Base-by-base conservation (phyloP, 2,329 filamentous ascomycete species). In the Myriangium duriaei region DNA sequence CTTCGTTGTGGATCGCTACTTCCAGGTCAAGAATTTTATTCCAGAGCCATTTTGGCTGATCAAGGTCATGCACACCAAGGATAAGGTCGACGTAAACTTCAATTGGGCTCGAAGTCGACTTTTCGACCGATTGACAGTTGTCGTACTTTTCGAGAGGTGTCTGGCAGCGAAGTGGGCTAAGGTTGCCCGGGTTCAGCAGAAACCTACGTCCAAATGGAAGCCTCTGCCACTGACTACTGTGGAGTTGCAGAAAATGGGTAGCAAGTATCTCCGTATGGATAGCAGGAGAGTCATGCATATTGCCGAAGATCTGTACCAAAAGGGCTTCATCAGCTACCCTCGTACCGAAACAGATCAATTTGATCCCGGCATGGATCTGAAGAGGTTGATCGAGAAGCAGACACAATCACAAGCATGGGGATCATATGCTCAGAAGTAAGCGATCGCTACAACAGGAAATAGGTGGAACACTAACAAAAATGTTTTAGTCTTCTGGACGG, bases 311-410 rank as follows among this genome's bases (percentile, higher is more conserved):
- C 72, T 98, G 2, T 98, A 98, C 64, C 87, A 86, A 33, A 86
- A 81, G 57, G 91, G 91, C 0, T 96, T 87, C 61, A 94, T 98
- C 60, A 95, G 87, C 58, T 98, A 98, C 59, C 91, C 91, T 1
- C 78, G 91, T 59, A 98, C 91, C 0, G 91, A 98, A 59, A 98
- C 91, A 0, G 91, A 98, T 57, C 81, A 88, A 19, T 98, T 96
- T 53, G 87, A 95, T 52, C 76, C 75, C 50, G 88, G 73, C 4
- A 95, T 96, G 65, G 79, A 96, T 54, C 68, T 98, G 13, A 75
- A 73, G 45, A 72, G 70, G 14, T 65, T 98, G 6, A 72, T 95
- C 12, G 75, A 83, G 50, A 95, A 92, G 53, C 91, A 98, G 57
- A 76, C 74, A 1, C 76, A 77, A 42, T 83, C 86, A 52, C 63